Conservation (phyloP, 306 rosid species). For the Calophaca sinica region DNA sequence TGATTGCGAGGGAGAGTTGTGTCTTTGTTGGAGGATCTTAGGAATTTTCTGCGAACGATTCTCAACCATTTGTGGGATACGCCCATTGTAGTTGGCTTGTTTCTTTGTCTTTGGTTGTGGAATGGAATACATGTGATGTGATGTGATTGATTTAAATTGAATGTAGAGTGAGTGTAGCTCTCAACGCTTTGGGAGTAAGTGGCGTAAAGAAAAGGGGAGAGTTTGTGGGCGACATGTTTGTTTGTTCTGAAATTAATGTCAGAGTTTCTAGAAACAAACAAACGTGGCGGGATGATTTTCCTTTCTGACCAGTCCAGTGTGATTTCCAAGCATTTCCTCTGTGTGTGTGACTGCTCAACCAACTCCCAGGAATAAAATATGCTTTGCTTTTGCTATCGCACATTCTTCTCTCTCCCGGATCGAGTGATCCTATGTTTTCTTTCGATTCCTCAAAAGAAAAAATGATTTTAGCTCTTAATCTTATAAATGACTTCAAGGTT, state of each 20-base stretch:
- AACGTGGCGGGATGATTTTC: constrained; percentile 49
- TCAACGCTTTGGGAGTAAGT: constrained; percentile 46
- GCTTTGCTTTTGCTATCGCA: neutral
- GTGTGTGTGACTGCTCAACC: neutral
- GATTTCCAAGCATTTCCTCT: constrained; percentile 36
- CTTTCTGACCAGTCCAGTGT: constrained; percentile 31
- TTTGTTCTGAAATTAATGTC: constrained; percentile 11
- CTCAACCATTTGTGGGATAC: constrained; percentile 59
- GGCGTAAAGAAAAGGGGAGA: constrained; percentile 55
- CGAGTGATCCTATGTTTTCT: no score
- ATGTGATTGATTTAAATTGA: constrained; percentile 27
- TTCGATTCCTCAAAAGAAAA: no score
- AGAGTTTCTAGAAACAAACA: constrained; percentile 5
- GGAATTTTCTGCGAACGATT: constrained; percentile 52
- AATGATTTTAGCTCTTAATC: no score
- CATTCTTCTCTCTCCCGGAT: constrained; percentile 1
- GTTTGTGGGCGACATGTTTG: constrained; percentile 63
- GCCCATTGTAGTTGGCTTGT: constrained; percentile 49
- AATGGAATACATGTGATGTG: neutral
- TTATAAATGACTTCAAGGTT: no score
- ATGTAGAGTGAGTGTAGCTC: neutral
- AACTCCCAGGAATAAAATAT: neutral
- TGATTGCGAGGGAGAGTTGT: constrained; percentile 44
- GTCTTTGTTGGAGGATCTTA: constrained; percentile 50
- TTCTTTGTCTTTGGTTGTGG: neutral